Percentiles rank a stretch among this genome's conserved stretches.
Evolutionary conservation across 2,329 filamentous ascomycete species (phyloP).

Genomic region (Exophiala aquamarina): DNA sequence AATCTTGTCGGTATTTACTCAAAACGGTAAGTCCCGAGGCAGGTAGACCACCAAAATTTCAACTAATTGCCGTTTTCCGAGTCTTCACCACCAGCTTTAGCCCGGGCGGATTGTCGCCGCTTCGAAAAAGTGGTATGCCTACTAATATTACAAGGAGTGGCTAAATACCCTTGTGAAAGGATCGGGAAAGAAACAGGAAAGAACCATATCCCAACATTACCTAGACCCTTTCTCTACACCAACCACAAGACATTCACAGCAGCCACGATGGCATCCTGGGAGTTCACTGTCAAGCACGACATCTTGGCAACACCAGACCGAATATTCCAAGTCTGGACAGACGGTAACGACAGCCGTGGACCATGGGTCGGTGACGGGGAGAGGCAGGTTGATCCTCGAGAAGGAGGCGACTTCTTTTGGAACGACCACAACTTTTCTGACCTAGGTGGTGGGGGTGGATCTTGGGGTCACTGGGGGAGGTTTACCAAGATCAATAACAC

Average conservation of each 20-base stretch:
- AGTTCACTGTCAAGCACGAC: neutral
- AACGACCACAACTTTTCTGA: conserved; percentile 4
- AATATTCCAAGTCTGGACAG: conserved; percentile 4
- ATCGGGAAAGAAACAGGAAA: too few species aligned
- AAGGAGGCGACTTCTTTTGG: conserved; percentile 1
- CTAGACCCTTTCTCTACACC: too few species aligned
- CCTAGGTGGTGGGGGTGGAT: conserved; percentile 1
- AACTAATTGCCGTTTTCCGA: too few species aligned
- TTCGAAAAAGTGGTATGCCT: too few species aligned
- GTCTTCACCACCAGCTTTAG: too few species aligned
- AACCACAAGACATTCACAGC: neutral
- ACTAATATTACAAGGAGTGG: too few species aligned
- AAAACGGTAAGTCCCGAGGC: too few species aligned
- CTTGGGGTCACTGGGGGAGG: conserved; percentile 1
- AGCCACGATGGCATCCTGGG: neutral
- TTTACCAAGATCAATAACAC: neutral
- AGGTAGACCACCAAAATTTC: too few species aligned
- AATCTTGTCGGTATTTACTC: too few species aligned
- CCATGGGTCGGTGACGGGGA: conserved; percentile 5
- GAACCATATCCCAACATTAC: too few species aligned
- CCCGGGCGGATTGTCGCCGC: too few species aligned
- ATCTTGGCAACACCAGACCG: neutral
- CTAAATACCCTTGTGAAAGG: too few species aligned
- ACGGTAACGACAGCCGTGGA: conserved; percentile 7
- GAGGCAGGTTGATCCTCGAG: neutral